Conservation (phyloP, 2,329 filamentous ascomycete species). For the Botrytis aclada region DNA sequence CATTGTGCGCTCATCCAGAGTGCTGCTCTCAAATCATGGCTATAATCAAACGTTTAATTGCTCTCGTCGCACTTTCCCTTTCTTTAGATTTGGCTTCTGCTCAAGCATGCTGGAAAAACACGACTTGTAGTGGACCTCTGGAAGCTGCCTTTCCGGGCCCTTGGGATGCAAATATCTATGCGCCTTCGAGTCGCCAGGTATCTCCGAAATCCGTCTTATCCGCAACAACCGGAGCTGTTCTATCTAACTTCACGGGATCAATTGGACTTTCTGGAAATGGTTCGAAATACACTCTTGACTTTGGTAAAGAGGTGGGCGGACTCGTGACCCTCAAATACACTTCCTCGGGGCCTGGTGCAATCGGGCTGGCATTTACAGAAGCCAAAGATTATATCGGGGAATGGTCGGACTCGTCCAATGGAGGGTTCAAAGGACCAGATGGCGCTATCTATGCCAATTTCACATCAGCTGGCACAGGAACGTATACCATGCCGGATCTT, state of each 20-base stretch:
- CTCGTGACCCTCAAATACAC: slow-evolving; percentile 41
- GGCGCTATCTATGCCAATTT: slow-evolving; percentile 48
- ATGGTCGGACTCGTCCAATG: slow-evolving; percentile 49
- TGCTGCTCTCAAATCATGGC: slow-evolving; percentile 10
- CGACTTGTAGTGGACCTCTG: slow-evolving; percentile 49
- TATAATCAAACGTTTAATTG: neutral
- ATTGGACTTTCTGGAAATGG: slow-evolving; percentile 42
- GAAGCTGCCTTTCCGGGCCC: slow-evolving; percentile 52
- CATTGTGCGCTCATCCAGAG: neutral
- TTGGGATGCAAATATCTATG: slow-evolving; percentile 59
- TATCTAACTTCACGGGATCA: slow-evolving; percentile 29
- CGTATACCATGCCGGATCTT: slow-evolving; percentile 45
- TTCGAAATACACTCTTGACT: slow-evolving; percentile 54
- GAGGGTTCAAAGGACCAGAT: slow-evolving; percentile 46
- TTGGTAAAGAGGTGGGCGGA: slow-evolving; percentile 57
- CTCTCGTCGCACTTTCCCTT: slow-evolving; percentile 1
- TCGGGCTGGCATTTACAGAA: slow-evolving; percentile 49
- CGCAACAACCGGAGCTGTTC: slow-evolving; percentile 34
- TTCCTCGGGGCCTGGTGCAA: slow-evolving; percentile 40
- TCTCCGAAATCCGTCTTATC: slow-evolving; percentile 46
- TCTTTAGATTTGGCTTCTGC: slow-evolving; percentile 17
- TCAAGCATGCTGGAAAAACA: slow-evolving; percentile 52
- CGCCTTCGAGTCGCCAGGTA: slow-evolving; percentile 51
- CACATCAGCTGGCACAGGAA: slow-evolving; percentile 34
- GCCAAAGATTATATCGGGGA: slow-evolving; percentile 48